phyloP scores from a whole-genome alignment of 768 basidiomycete genomes.

The Macrolepiota albuminosa region DNA sequence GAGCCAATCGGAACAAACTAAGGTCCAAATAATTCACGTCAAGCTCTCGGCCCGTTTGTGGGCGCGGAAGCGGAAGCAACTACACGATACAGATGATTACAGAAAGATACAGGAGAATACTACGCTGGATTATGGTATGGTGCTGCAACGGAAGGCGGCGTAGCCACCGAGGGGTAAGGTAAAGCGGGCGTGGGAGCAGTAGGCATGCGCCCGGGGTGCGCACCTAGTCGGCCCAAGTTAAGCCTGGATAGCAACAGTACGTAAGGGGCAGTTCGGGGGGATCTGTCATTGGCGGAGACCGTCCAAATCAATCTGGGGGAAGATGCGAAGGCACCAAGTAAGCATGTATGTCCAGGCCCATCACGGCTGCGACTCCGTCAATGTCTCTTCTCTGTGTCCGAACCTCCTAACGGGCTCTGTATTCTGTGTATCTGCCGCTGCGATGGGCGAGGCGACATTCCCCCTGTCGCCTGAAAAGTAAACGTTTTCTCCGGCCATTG shows the following conservation, averaged over 20 bases:
- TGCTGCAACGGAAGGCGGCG: slow-evolving; percentile 4
- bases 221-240: slow-evolving; percentile 38
- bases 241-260: slow-evolving; percentile 49
- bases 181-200: slow-evolving; percentile 42
- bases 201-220: slow-evolving; percentile 44
- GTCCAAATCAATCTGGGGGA: slow-evolving; percentile 39
- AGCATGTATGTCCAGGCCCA: slow-evolving; percentile 5
- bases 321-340: slow-evolving; percentile 22
- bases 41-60: slow-evolving; percentile 13
- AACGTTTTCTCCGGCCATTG: slow-evolving; percentile 24
- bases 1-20: slow-evolving; percentile 61
- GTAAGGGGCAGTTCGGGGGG: slow-evolving; percentile 36
- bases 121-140: slow-evolving; percentile 17
- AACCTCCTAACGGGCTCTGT: slow-evolving; percentile 29
- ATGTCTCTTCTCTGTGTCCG: slow-evolving; percentile 27
- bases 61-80: slow-evolving; percentile 14
- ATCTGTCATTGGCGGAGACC: slow-evolving; percentile 36
- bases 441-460: slow-evolving; percentile 15
- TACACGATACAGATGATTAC: slow-evolving; percentile 15
- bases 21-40: slow-evolving; percentile 26
- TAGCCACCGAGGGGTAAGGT: slow-evolving; percentile 27
- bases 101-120: slow-evolving; percentile 19
- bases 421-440: slow-evolving; percentile 12
- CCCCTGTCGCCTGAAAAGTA: slow-evolving; percentile 24
- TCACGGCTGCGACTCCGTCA: slow-evolving; percentile 16